Percentiles rank a stretch among this genome's conserved stretches.
Evolutionary conservation across 148 eudicot species (phyloP).

Genomic region (Vaccinium vitisidaea): DNA sequence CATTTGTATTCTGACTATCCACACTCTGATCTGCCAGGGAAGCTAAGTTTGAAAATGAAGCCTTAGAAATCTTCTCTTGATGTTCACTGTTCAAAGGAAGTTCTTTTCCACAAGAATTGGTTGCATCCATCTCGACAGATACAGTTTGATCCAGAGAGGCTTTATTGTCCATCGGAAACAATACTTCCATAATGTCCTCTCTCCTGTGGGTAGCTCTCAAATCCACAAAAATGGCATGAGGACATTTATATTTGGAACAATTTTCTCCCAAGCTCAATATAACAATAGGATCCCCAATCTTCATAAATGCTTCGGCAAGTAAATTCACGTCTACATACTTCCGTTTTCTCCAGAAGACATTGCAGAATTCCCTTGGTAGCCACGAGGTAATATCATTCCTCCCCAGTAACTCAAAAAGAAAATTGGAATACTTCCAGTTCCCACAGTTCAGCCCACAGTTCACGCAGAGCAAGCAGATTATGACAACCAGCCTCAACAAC

Average conservation of each 20-base stretch:
- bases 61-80: not conserved
- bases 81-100: not conserved
- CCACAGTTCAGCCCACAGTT: conserved; percentile 22
- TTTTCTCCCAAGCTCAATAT: conserved; percentile 25
- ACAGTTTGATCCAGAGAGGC: not conserved
- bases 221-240: conserved; percentile 35
- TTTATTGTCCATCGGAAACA: conserved; percentile 19
- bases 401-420: conserved; percentile 28
- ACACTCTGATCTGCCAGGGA: conserved; percentile 2
- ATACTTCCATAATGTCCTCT: conserved; percentile 18
- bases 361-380: conserved; percentile 28
- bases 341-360: conserved; percentile 22
- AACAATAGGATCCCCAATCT: conserved; percentile 44
- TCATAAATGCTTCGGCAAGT: conserved; percentile 32
- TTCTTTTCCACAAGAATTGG: not conserved
- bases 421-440: conserved; percentile 10
- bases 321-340: not conserved
- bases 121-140: not conserved
- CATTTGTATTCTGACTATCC: not conserved
- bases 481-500: conserved; percentile 35
- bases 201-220: conserved; percentile 12
- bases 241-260: not conserved
- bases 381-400: conserved; percentile 12
- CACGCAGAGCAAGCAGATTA: conserved; percentile 38
- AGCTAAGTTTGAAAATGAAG: conserved; percentile 2